Evolutionary conservation across 2,329 filamentous ascomycete species (phyloP), one percentile per base, ranked within the genome.

Genomic region (Colletotrichum sp.): DNA sequence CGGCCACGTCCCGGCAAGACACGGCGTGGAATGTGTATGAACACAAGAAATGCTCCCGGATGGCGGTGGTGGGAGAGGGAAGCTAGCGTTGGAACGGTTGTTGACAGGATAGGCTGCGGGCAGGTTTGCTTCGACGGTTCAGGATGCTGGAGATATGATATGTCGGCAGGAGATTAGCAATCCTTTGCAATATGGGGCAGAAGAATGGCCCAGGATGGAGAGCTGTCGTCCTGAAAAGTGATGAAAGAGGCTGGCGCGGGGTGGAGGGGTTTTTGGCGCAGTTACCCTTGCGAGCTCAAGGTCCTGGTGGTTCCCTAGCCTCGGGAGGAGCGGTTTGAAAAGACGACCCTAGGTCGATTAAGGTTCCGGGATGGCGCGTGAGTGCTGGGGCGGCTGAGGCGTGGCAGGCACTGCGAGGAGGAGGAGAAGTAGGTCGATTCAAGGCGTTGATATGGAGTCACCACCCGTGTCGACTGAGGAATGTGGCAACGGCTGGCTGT

Each of bases 351-450:
- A 56, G 65, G 64, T 76, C 34, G 60, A 66, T 75, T 70, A 76
- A 75, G 71, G 74, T 70, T 76, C 70, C 60, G 74, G 74, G 71
- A 76, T 74, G 74, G 71, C 71, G 74, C 36, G 60, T 75, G 70
- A 70, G 71, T 28, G 25, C 56, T 75, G 60, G 55, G 66, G 52
- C 55, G 71, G 71, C 60, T 66, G 74, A 70, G 60, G 74, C 71
- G 71, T 75, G 71, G 74, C 61, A 70, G 64, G 60, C 36, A 66
- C 22, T 75, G 39, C 39, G 39, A 48, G 39, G 6, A 52, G 43
- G 43, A 52, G 43, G 43, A 22, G 22, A 60, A 62, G 66, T 36
- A 74, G 66, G 60, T 60, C 36, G 66, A 58, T 70, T 52, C 52
- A 74, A 75, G 60, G 60, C 71, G 65, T 66, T 36, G 55, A 70